These are phyloP conservation scores for Aspergillus sp. DNA, from an alignment of 2,329 filamentous ascomycete species.

Conservation along the genomic window DNA sequence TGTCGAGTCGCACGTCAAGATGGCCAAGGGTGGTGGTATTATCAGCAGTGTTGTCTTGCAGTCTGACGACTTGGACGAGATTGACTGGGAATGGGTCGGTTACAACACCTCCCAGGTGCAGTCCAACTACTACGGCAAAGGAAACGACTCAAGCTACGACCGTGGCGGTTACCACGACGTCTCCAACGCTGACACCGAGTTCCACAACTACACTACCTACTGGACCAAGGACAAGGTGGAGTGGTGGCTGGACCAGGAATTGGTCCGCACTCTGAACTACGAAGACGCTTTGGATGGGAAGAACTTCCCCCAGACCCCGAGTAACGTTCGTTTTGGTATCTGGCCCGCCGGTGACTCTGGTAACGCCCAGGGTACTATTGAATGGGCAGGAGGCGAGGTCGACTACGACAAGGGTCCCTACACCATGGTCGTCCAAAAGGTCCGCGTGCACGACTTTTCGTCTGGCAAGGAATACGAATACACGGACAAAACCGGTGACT, in stretches of 20 bases:
- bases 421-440: constrained; percentile 64
- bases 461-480: constrained; percentile 61
- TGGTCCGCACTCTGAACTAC: constrained; percentile 56
- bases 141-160: constrained; percentile 67
- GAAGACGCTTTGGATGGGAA: constrained; percentile 50
- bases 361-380: constrained; percentile 43
- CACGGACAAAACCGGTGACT: constrained; percentile 54
- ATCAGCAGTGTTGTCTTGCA: constrained; percentile 77
- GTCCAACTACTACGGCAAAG: constrained; percentile 95
- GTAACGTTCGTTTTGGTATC: constrained; percentile 62
- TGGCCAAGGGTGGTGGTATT: constrained; percentile 66
- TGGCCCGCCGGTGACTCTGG: constrained; percentile 56
- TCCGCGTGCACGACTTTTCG: constrained; percentile 52
- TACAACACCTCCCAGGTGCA: constrained; percentile 47
- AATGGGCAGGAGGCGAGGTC: constrained; percentile 64
- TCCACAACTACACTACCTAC: constrained; percentile 51
- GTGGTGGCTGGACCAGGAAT: constrained; percentile 59
- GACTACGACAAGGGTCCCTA: constrained; percentile 61
- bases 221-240: constrained; percentile 60
- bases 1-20: constrained; percentile 71
- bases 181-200: constrained; percentile 48
- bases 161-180: constrained; percentile 70
- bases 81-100: constrained; percentile 59
- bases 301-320: constrained; percentile 66
- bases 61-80: constrained; percentile 77